phyloP scores from a whole-genome alignment of 1,284 basidiomycete genomes.

The Fomes fomentarius region DNA sequence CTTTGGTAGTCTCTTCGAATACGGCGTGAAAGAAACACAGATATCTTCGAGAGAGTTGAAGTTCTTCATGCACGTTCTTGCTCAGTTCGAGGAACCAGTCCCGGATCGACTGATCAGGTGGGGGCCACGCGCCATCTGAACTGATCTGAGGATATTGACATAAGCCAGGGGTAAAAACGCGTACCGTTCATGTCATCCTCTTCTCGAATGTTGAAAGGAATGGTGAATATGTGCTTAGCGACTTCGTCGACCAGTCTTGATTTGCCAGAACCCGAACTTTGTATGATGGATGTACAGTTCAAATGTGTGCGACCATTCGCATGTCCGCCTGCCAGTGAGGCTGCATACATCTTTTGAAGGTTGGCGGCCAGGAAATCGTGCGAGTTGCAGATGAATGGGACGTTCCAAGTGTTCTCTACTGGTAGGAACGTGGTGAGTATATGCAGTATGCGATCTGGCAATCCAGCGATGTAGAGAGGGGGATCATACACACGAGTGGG shows the following conservation, averaged over 20 bases:
- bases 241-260: conserved; percentile 55
- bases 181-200: not conserved
- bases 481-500: too few species aligned
- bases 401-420: too few species aligned
- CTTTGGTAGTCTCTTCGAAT: too few species aligned
- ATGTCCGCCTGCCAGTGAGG: not conserved
- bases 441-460: too few species aligned
- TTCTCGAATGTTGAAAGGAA: conserved; percentile 30
- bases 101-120: too few species aligned
- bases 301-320: not conserved
- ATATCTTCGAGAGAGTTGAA: too few species aligned
- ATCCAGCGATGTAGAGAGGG: too few species aligned
- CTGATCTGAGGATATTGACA: not conserved
- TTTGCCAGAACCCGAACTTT: conserved; percentile 35
- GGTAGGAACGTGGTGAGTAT: too few species aligned
- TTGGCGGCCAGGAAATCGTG: not conserved
- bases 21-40: too few species aligned
- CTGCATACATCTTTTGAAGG: not conserved
- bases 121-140: too few species aligned
- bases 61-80: too few species aligned
- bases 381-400: not conserved
- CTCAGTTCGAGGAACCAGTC: too few species aligned
- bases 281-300: conserved; percentile 20
- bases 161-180: not conserved
- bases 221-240: conserved; percentile 48